Conservation (phyloP, 2,329 filamentous ascomycete species). For the Arthroderma sp. region DNA sequence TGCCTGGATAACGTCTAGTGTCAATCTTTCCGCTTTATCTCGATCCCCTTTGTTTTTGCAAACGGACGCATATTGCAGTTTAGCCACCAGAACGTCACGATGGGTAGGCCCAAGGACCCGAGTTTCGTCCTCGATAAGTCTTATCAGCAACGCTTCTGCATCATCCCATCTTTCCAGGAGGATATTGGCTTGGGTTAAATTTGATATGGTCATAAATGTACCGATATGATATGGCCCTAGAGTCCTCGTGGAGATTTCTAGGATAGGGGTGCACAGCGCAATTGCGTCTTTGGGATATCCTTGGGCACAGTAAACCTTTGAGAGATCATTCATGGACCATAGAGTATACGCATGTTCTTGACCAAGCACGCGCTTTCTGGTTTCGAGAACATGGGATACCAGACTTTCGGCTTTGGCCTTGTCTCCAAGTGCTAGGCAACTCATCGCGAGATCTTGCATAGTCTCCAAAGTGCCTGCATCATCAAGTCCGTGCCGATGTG, state of each 20-base stretch:
- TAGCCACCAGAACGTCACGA: conserved; percentile 13
- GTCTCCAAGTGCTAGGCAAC: conserved; percentile 8
- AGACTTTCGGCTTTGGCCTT: conserved; percentile 10
- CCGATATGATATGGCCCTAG: conserved; percentile 13
- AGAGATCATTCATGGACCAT: conserved; percentile 21
- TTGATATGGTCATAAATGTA: conserved; percentile 8
- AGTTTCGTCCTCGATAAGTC: conserved; percentile 9
- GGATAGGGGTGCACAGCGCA: conserved; percentile 12
- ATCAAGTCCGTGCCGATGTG: conserved; percentile 10
- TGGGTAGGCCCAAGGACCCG: conserved; percentile 14
- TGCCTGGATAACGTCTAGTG: conserved; percentile 1
- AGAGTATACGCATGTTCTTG: conserved; percentile 24
- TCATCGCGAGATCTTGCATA: conserved; percentile 18
- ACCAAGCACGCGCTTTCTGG: conserved; percentile 14
- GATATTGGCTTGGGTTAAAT: too few relatives aligned
- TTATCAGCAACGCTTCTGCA: too few relatives aligned
- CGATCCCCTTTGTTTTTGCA: conserved; percentile 7
- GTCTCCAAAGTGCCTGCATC: conserved; percentile 18
- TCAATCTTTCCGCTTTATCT: conserved; percentile 1
- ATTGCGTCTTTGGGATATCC: conserved; percentile 16
- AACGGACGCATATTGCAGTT: conserved; percentile 12
- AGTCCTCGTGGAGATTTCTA: conserved; percentile 8
- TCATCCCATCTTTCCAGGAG: too few relatives aligned
- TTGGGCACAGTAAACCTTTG: conserved; percentile 18
- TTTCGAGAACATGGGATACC: conserved; percentile 12